phyloP scores from a whole-genome alignment of 768 basidiomycete species.

The Tricholoma sp. region DNA sequence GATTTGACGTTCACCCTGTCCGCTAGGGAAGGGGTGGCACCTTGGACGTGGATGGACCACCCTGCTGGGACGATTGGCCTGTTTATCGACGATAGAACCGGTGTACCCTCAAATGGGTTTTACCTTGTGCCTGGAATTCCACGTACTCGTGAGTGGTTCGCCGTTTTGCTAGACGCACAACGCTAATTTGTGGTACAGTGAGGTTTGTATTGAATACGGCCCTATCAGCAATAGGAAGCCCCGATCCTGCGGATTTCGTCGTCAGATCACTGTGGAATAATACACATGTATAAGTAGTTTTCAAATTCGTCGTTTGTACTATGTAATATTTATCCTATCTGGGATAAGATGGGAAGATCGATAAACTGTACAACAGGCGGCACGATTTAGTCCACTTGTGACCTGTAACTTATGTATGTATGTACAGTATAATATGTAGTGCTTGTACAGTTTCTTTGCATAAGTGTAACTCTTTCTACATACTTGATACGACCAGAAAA shows the following conservation, averaged over 20 bases:
- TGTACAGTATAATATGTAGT: too few relatives aligned
- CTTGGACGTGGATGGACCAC: constrained; percentile 60
- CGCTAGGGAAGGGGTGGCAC: constrained; percentile 47
- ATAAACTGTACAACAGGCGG: background rate
- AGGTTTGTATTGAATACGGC: constrained; percentile 33
- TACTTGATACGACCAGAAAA: too few relatives aligned
- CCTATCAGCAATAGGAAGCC: constrained; percentile 33
- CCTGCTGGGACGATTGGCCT: constrained; percentile 48
- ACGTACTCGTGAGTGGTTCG: constrained; percentile 38
- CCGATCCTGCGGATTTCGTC: constrained; percentile 40
- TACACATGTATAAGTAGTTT: constrained; percentile 24
- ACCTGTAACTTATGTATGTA: too few relatives aligned
- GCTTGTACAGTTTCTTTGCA: too few relatives aligned
- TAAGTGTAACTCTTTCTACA: too few relatives aligned
- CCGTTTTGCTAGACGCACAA: background rate
- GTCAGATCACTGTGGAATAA: constrained; percentile 53
- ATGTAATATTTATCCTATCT: too few relatives aligned
- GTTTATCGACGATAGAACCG: constrained; percentile 41
- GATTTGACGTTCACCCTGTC: constrained; percentile 47
- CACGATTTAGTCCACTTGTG: too few relatives aligned
- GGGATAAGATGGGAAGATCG: background rate
- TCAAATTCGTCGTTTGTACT: too few relatives aligned
- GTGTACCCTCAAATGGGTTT: constrained; percentile 44
- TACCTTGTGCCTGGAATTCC: constrained; percentile 50
- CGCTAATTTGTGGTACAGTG: constrained; percentile 22